A percentile compares a stretch with the other conserved stretches of the same genome.
phyloP scores from a whole-genome alignment of 2,329 filamentous ascomycete genomes.

The Pyricularia pennisetigena region DNA sequence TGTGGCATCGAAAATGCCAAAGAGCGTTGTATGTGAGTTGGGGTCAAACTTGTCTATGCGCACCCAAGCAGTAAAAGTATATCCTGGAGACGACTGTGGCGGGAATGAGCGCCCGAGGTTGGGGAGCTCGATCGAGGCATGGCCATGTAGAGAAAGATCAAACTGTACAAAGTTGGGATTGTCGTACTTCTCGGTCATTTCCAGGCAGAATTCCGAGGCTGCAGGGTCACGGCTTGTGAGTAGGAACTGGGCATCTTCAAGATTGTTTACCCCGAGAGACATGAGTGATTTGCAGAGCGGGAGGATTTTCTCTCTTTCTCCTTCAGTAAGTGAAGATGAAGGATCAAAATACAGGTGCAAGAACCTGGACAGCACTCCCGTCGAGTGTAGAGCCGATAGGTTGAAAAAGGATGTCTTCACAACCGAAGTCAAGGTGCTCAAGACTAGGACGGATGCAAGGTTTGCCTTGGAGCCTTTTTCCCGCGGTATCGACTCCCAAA shows the following conservation, averaged over 20 bases:
- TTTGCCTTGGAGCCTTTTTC: conserved; percentile 23
- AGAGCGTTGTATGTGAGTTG: conserved; percentile 83
- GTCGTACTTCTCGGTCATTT: conserved; percentile 64
- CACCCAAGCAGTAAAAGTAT: conserved; percentile 85
- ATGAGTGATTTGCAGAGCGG: conserved; percentile 61
- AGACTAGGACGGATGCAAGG: conserved; percentile 51
- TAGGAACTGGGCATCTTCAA: conserved; percentile 78
- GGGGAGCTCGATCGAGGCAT: conserved; percentile 80
- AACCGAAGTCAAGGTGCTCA: conserved; percentile 51
- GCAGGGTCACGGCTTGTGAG: conserved; percentile 39
- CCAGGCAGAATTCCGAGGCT: conserved; percentile 60
- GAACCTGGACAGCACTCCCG: conserved; percentile 59
- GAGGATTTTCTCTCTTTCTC: conserved; percentile 51
- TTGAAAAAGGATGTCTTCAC: conserved; percentile 58
- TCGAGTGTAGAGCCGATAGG: conserved; percentile 59
- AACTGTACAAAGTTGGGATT: conserved; percentile 86
- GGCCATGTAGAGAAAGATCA: conserved; percentile 79
- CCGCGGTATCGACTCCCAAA: conserved; percentile 54
- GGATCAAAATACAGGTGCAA: conserved; percentile 50
- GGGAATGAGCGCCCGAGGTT: conserved; percentile 82
- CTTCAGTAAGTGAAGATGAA: conserved; percentile 37
- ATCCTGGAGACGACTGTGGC: conserved; percentile 68
- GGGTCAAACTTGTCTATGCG: conserved; percentile 80
- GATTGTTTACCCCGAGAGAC: conserved; percentile 63
- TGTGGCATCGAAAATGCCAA: conserved; percentile 84